A percentile compares a stretch with the other conserved stretches of the same genome.
phyloP scores from a whole-genome alignment of 1,139 yeast species.

The Lizanozyma gosingica region DNA sequence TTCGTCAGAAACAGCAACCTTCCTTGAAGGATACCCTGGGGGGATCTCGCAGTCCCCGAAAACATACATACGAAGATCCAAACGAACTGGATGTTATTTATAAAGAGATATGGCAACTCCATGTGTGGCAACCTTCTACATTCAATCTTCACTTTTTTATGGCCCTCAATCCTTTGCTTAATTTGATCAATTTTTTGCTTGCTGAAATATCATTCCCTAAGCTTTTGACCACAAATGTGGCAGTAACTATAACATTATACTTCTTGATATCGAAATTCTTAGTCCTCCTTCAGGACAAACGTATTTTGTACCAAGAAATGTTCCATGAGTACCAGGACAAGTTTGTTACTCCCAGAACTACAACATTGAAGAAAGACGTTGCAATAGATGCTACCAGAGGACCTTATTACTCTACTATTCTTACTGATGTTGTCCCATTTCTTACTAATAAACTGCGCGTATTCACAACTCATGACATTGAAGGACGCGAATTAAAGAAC shows the following conservation, averaged over 20 bases:
- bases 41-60: background rate
- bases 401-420: slow-evolving; percentile 22
- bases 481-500: slow-evolving; percentile 23
- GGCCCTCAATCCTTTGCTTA: slow-evolving; percentile 49
- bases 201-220: slow-evolving; percentile 28
- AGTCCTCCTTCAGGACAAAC: slow-evolving; percentile 47
- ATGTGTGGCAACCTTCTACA: slow-evolving; percentile 52
- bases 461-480: slow-evolving; percentile 38
- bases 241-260: slow-evolving; percentile 32
- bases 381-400: slow-evolving; percentile 53
- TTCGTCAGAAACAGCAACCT: background rate
- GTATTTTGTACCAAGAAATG: slow-evolving; percentile 51
- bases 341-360: slow-evolving; percentile 53
- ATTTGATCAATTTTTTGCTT: slow-evolving; percentile 27
- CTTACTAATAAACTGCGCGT: slow-evolving; percentile 30
- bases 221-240: slow-evolving; percentile 24
- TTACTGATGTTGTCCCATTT: slow-evolving; percentile 27
- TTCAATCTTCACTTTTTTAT: slow-evolving; percentile 40
- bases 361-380: slow-evolving; percentile 50
- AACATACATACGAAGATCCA: slow-evolving; percentile 5
- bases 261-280: slow-evolving; percentile 37
- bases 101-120: slow-evolving; percentile 42
- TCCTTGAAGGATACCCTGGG: background rate
- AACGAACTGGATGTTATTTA: slow-evolving; percentile 12
- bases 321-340: slow-evolving; percentile 57